These are phyloP conservation scores for Phytophthora palmivora DNA, from an alignment of 352 stramenopile genomes.

Conservation along the genomic window DNA sequence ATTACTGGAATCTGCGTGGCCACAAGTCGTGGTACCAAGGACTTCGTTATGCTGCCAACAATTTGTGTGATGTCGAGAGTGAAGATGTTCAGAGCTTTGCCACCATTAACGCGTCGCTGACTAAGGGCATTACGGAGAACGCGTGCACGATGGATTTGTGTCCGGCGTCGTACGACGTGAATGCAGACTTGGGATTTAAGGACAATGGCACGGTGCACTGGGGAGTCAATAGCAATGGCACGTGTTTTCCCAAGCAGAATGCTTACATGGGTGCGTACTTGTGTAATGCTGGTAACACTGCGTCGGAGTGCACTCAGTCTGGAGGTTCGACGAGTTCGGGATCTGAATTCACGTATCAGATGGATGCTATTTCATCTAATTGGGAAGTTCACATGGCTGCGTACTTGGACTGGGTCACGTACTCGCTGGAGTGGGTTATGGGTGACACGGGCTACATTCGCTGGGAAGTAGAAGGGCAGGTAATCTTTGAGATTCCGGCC, in stretches of 20 bases:
- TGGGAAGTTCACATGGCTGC: constrained; percentile 80
- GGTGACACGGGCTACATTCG: constrained; percentile 56
- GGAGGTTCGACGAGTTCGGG: constrained; percentile 18
- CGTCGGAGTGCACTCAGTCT: constrained; percentile 31
- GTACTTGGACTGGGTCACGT: too few relatives aligned
- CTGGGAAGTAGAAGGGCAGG: constrained; percentile 79
- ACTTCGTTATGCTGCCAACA: constrained; percentile 61
- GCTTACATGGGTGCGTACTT: constrained; percentile 60
- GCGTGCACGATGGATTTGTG: constrained; percentile 44
- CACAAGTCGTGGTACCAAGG: constrained; percentile 71
- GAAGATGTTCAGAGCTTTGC: constrained; percentile 42
- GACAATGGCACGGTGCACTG: constrained; percentile 46
- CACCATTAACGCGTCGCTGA: constrained; percentile 40
- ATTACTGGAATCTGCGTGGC: too few relatives aligned
- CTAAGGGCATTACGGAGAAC: constrained; percentile 50
- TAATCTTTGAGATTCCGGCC: constrained; percentile 89
- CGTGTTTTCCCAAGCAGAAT: constrained; percentile 64
- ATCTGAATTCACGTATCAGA: constrained; percentile 74
- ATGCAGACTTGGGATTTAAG: constrained; percentile 45
- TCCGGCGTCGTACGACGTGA: too few relatives aligned
- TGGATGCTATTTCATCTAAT: constrained; percentile 93
- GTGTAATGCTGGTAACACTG: constrained; percentile 55
- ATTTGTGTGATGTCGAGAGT: constrained; percentile 42
- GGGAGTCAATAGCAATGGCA: constrained; percentile 65
- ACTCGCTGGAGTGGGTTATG: constrained; percentile 72